Evolutionary conservation across 139 green algal species (phyloP).

Genomic region (Chlorella sp.): DNA sequence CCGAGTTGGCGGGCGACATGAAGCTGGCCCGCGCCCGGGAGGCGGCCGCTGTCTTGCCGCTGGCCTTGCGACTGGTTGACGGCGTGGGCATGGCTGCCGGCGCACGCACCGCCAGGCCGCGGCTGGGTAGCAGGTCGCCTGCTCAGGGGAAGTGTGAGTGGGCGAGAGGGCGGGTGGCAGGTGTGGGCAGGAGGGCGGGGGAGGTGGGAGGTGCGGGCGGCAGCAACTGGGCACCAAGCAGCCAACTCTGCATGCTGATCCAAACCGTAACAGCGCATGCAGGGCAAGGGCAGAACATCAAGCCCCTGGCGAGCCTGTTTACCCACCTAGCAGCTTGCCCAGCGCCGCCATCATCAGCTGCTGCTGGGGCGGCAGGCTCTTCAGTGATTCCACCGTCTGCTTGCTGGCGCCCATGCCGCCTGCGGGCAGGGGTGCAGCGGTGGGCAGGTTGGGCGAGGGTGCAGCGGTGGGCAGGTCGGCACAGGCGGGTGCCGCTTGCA

Average conservation of each 20-base stretch:
- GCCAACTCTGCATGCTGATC: not conserved
- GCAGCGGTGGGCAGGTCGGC: not conserved
- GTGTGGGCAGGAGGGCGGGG: not conserved
- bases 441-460: not conserved
- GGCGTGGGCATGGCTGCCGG: not conserved
- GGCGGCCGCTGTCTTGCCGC: not conserved
- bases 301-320: not conserved
- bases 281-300: too few species aligned
- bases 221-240: not conserved
- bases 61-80: conserved; percentile 4
- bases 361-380: conserved; percentile 55
- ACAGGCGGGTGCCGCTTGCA: too few species aligned
- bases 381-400: conserved; percentile 36
- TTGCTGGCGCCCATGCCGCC: conserved; percentile 36
- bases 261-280: not conserved
- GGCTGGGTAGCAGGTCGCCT: conserved; percentile 14
- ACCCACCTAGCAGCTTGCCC: conserved; percentile 45
- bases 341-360: conserved; percentile 54
- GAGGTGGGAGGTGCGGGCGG: not conserved
- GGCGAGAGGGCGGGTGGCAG: not conserved
- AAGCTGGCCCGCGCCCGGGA: not conserved
- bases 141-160: not conserved
- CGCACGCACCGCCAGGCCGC: not conserved
- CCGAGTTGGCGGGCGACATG: conserved; percentile 15
- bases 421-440: not conserved